Percentiles rank a stretch among this genome's conserved stretches.
Evolutionary conservation across 306 rosid genomes (phyloP).

Genomic region (Purshia tridentata): DNA sequence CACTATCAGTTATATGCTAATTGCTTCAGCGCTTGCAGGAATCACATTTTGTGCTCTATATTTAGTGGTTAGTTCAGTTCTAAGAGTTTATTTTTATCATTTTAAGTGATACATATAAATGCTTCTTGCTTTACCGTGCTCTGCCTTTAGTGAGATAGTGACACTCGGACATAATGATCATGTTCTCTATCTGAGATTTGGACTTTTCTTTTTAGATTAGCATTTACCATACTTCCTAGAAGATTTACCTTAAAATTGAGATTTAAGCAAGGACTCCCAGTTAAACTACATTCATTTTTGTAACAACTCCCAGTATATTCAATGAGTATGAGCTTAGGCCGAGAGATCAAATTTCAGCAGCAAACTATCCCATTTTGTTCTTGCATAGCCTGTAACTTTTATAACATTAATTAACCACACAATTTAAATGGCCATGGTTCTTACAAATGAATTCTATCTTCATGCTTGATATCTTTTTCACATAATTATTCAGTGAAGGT

Average conservation of each 20-base stretch:
- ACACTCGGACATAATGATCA: background rate
- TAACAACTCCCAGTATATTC: background rate
- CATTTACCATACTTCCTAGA: background rate
- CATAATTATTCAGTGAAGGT: background rate
- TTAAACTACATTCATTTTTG: background rate
- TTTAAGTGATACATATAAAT: background rate
- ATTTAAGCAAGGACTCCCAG: background rate
- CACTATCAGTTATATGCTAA: constrained; percentile 81
- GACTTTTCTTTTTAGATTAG: too few species aligned
- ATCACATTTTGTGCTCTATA: constrained; percentile 68
- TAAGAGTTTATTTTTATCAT: constrained; percentile 10
- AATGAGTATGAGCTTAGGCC: background rate
- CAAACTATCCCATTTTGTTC: background rate
- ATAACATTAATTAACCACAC: background rate
- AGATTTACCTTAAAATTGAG: background rate
- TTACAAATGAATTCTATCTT: background rate
- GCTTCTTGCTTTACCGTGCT: background rate
- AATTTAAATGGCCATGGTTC: background rate
- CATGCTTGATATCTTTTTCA: background rate
- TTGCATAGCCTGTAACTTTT: background rate
- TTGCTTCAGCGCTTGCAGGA: constrained; percentile 76
- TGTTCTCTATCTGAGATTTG: background rate
- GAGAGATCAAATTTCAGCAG: background rate
- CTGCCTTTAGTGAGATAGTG: background rate
- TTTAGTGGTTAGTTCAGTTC: constrained; percentile 74